Percentiles rank a stretch among this genome's conserved stretches.
These are phyloP conservation scores for Pseudogymnoascus destructans DNA, from an alignment of 2,329 filamentous ascomycete species.

Conservation along the genomic window DNA sequence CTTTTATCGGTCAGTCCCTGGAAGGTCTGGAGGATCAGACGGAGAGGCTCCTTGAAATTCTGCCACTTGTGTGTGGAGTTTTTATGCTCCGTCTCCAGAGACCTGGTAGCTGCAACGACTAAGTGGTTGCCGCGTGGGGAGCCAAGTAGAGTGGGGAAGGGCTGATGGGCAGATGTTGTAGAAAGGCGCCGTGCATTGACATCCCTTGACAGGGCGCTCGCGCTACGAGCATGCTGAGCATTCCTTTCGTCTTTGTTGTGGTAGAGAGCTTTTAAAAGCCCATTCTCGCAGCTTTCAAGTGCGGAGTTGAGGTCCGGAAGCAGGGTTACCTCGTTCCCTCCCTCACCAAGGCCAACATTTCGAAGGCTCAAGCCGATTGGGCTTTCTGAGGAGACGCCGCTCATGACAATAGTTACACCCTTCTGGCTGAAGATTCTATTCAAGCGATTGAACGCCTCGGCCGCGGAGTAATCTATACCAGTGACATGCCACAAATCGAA, in stretches of 20 bases:
- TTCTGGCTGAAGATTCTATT: constrained; percentile 69
- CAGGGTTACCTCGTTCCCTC: constrained; percentile 61
- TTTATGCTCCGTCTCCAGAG: constrained; percentile 47
- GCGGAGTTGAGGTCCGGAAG: constrained; percentile 88
- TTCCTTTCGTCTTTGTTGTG: constrained; percentile 49
- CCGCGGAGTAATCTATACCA: constrained; percentile 89
- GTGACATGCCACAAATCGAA: constrained; percentile 82
- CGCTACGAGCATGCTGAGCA: constrained; percentile 20
- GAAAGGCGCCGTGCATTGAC: constrained; percentile 36
- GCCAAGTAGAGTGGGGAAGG: constrained; percentile 37
- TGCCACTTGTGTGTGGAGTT: constrained; percentile 50
- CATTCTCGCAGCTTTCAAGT: constrained; percentile 88
- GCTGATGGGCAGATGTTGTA: constrained; percentile 21
- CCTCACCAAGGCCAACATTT: constrained; percentile 68
- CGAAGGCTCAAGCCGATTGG: constrained; percentile 66
- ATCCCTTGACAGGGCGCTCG: constrained; percentile 20
- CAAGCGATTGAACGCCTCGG: constrained; percentile 87
- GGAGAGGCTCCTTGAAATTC: constrained; percentile 77
- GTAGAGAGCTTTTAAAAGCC: constrained; percentile 72
- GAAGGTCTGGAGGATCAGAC: constrained; percentile 90
- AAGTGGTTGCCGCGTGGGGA: constrained; percentile 73
- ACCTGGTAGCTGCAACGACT: constrained; percentile 62
- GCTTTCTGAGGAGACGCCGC: constrained; percentile 63
- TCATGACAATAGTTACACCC: constrained; percentile 68
- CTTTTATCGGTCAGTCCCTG: constrained; percentile 73